Base-by-base conservation (phyloP, 2,329 filamentous ascomycete species). In the Phyllosticta capitalensis region DNA sequence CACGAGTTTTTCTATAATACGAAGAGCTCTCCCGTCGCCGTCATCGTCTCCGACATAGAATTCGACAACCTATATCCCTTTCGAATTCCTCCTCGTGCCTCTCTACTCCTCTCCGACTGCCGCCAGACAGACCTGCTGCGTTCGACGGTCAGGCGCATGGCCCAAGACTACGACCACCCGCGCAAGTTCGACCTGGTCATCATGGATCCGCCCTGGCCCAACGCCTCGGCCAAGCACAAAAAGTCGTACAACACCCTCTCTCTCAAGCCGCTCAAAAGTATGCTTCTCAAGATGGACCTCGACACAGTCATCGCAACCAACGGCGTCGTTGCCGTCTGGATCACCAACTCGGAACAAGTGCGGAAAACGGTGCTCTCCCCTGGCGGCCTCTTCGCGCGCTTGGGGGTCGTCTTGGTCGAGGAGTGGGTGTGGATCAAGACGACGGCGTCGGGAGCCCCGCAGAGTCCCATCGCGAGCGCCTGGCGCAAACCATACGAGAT, bases 381-480 rank as follows among this genome's bases (percentile, higher is more conserved):
- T 0, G 70, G 74, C 1, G 85, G 85, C 1, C 64, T 92, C 1
- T 87, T 92, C 63, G 78, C 81, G 6, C 71, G 76, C 33, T 90
- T 87, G 87, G 85, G 83, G 22, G 73, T 92, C 0, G 79, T 85
- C 56, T 68, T 83, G 10, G 76, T 83, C 0, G 82, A 85, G 54
- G 87, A 92, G 68, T 92, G 89, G 88, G 79, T 84, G 1, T 94
- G 89, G 89, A 71, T 92, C 54, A 94, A 94, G 70, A 79, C 87
- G 10, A 89, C 89, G 0, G 70, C 71, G 0, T 64, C 70, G 0
- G 89, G 89, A 0, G 83, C 87, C 68, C 85, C 87, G 0, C 77
- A 91, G 26, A 82, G 81, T 61, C 71, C 79, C 30, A 59, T 89
- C 1, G 79, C 85, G 30, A 82, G 82, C 3, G 62, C 71, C 2